Evolutionary conservation across 305 asterid genomes (phyloP).

Genomic region (Fraxinus velutina): DNA sequence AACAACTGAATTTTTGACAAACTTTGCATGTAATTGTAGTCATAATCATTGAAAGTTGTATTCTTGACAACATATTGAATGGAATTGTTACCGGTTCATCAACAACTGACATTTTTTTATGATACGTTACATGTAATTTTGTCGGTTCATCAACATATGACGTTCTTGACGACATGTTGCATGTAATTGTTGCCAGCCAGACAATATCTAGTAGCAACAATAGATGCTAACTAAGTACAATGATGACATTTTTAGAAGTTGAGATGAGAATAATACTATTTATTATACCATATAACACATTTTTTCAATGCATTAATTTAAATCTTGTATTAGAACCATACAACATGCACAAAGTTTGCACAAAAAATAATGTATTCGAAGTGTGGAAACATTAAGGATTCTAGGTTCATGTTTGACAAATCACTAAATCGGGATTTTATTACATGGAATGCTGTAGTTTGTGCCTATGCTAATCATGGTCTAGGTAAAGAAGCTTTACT

Average conservation of each 20-base stretch:
- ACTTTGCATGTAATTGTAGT: not conserved
- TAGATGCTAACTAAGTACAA: not conserved
- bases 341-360: not conserved
- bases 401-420: conserved; percentile 58
- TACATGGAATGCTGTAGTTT: conserved; percentile 79
- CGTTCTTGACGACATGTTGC: not conserved
- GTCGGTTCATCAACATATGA: not conserved
- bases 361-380: conserved; percentile 56
- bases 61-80: not conserved
- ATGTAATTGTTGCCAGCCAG: not conserved
- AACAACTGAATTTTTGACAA: not conserved
- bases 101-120: not conserved
- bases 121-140: no score
- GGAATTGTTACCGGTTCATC: not conserved
- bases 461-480: conserved; percentile 83
- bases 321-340: not conserved
- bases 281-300: not conserved
- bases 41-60: not conserved
- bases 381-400: conserved; percentile 72
- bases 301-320: not conserved
- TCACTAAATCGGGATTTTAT: conserved; percentile 60
- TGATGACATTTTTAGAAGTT: not conserved
- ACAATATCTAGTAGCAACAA: not conserved
- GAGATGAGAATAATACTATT: not conserved
- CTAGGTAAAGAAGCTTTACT: conserved; percentile 60